These are phyloP conservation scores for Hypoxylon subgilvum DNA, from an alignment of 495 filamentous ascomycete genomes.

Conservation along the genomic window DNA sequence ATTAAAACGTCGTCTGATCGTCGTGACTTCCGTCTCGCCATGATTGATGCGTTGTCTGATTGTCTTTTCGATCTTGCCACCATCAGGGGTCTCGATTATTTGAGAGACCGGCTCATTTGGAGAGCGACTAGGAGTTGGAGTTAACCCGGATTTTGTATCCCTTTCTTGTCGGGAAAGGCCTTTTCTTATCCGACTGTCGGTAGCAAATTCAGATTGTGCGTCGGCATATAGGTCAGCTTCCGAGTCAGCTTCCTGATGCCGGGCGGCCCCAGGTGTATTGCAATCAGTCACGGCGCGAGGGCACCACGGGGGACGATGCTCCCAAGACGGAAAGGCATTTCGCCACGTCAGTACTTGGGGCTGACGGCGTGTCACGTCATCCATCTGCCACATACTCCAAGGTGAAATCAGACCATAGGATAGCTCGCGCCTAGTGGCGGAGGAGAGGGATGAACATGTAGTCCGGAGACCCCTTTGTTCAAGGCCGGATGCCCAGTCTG, in stretches of 20 bases:
- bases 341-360: neutral
- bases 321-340: constrained; percentile 3
- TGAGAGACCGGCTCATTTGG: constrained; percentile 9
- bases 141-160: neutral
- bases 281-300: too few species aligned
- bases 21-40: constrained; percentile 12
- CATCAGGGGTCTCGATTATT: constrained; percentile 27
- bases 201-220: constrained; percentile 14
- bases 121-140: neutral
- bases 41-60: constrained; percentile 2
- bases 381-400: neutral
- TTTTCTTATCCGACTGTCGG: too few species aligned
- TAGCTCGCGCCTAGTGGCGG: constrained; percentile 3
- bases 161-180: neutral
- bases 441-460: constrained; percentile 30
- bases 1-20: constrained; percentile 19
- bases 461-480: constrained; percentile 29
- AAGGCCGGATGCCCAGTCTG: constrained; percentile 20
- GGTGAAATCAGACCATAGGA: constrained; percentile 9
- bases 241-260: constrained; percentile 13
- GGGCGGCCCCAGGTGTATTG: too few species aligned
- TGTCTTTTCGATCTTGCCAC: constrained; percentile 30
- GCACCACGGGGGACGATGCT: too few species aligned
- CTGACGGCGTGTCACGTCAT: constrained; percentile 6
- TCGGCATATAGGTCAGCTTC: constrained; percentile 26